Percentiles rank a stretch among this genome's conserved stretches.
Evolutionary conservation across 495 filamentous ascomycete genomes (phyloP).

Genomic region (Aspergillus egyptiacus): DNA sequence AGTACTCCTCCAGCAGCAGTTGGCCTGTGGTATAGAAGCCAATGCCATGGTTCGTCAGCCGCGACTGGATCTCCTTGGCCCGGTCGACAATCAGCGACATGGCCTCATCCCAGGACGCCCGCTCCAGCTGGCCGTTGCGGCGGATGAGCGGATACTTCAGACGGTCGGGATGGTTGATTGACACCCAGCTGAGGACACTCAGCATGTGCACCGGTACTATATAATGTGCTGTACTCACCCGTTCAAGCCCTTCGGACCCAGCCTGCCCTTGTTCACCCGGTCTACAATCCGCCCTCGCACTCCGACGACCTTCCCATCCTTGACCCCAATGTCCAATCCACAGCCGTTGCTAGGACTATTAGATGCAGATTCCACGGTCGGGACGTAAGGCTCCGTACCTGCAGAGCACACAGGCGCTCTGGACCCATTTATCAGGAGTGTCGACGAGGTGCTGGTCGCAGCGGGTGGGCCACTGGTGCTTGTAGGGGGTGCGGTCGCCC

Average conservation of each 20-base stretch:
- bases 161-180: constrained; percentile 4
- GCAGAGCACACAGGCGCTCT: constrained; percentile 8
- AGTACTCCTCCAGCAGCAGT: constrained; percentile 8
- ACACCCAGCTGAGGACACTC: background rate
- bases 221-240: background rate
- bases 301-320: constrained; percentile 3
- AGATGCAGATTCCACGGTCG: background rate
- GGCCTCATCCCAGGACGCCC: constrained; percentile 6
- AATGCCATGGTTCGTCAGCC: constrained; percentile 2
- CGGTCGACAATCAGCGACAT: constrained; percentile 8
- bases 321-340: constrained; percentile 3
- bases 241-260: constrained; percentile 5
- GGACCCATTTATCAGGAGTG: constrained; percentile 7
- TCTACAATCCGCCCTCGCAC: background rate
- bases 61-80: constrained; percentile 1
- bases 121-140: constrained; percentile 1
- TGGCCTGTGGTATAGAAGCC: constrained; percentile 8
- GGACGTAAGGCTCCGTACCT: background rate
- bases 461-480: constrained; percentile 6
- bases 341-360: constrained; percentile 1
- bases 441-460: constrained; percentile 4
- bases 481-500: constrained; percentile 7
- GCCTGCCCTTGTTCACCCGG: constrained; percentile 2
- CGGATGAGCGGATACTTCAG: constrained; percentile 5
- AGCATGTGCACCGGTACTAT: too few species aligned